Evolutionary conservation across 2,329 filamentous ascomycete genomes (phyloP), one percentile per base, ranked within the genome.

Genomic region (Atkinsonella hypoxylon): DNA sequence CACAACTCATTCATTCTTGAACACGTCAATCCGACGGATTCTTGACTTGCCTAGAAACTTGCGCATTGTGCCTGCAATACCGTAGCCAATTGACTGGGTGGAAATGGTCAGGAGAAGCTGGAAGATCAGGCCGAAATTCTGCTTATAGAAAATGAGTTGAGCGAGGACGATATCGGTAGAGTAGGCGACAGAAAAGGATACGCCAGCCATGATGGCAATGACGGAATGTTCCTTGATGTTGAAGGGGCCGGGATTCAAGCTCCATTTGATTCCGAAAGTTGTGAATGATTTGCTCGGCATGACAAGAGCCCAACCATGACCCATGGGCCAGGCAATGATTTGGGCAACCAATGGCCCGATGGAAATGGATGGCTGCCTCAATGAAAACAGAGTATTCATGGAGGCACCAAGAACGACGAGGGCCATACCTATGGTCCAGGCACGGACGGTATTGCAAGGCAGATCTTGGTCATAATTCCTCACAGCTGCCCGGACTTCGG

Each of bases 141-240:
- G 77, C 61, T 83, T 80, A 62, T 89, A 89, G 58, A 87, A 88
- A 15, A 83, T 75, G 17, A 79, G 68, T 65, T 87, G 83, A 0
- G 84, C 84, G 2, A 87, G 70, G 43, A 89, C 77, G 31, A 87
- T 82, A 56, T 89, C 85, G 1, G 84, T 88, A 1, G 83, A 83
- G 58, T 89, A 89, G 3, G 83, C 82, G 6, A 76, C 80, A 47
- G 70, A 82, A 56, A 87, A 85, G 5, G 82, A 81, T 6, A 86
- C 82, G 60, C 84, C 80, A 15, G 85, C 83, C 79, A 84, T 84
- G 56, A 84, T 78, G 17, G 81, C 78, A 51, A 86, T 83, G 53
- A 86, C 75, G 41, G 79, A 68, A 61, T 85, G 82, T 60, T 86
- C 82, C 63, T 86, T 86, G 62, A 83, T 73, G 59, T 83, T 86